phyloP scores from a whole-genome alignment of 2,329 filamentous ascomycete species.

The Orbilia ellipsospora region DNA sequence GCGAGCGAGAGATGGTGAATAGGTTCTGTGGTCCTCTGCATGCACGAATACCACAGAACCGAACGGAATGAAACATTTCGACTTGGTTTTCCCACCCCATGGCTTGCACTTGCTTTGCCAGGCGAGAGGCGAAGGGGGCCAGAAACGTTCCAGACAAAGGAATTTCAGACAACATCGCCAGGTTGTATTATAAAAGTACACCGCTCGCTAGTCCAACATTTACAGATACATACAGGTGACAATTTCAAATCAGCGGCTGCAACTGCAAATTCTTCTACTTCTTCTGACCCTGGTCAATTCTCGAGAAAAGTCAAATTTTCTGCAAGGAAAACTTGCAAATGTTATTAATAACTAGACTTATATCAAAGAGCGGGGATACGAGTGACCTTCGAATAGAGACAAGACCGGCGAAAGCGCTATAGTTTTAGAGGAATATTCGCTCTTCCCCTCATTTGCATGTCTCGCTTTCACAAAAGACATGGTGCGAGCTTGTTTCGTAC shows the following conservation, averaged over 20 bases:
- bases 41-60: slow-evolving; percentile 10
- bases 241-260: neutral
- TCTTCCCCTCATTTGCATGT: slow-evolving; percentile 5
- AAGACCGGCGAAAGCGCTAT: neutral
- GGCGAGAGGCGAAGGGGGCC: slow-evolving; percentile 2
- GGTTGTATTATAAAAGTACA: slow-evolving; percentile 15
- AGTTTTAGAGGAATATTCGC: neutral
- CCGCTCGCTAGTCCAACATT: slow-evolving; percentile 2
- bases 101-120: neutral
- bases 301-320: neutral
- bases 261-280: neutral
- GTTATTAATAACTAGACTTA: slow-evolving; percentile 1
- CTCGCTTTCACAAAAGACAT: neutral
- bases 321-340: too few relatives aligned
- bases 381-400: neutral
- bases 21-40: neutral
- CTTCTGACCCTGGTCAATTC: neutral
- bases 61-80: neutral
- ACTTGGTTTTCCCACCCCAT: slow-evolving; percentile 5
- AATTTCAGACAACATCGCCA: slow-evolving; percentile 1
- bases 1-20: neutral
- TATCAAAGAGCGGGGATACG: neutral
- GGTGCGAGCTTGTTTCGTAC: too few relatives aligned
- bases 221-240: slow-evolving; percentile 9
- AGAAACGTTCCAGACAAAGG: neutral